Base-by-base conservation (phyloP, 2,329 filamentous ascomycete genomes). In the Rhynchosporium graminicola region DNA sequence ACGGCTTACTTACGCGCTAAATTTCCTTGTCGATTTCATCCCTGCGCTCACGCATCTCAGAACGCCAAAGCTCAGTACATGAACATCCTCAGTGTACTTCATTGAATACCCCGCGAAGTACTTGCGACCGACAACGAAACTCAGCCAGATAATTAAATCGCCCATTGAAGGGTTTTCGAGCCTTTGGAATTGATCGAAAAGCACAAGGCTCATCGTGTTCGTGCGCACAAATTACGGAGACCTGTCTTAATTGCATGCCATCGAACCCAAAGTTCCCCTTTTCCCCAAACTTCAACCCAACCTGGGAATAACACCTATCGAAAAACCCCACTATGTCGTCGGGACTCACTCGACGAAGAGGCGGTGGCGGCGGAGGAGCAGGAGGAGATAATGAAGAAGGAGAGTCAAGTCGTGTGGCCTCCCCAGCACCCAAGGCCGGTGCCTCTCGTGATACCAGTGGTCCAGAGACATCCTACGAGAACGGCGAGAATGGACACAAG, bases 401-500 rank as follows among this genome's bases (percentile, higher is more conserved):
- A 70, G 83, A 87, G 70, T 79, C 82, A 72, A 86, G 83, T 78
- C 82, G 88, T 73, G 87, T 90, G 70, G 81, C 83, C 72, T 89
- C 87, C 56, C 87, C 87, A 45, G 80, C 81, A 62, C 84, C 87
- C 65, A 82, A 86, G 80, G 78, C 86, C 80, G 81, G 85, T 72
- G 82, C 81, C 51, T 77, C 82, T 64, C 78, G 76, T 72, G 83
- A 83, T 74, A 83, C 85, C 73, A 79, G 72, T 73, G 80, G 76
- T 67, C 86, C 85, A 72, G 86, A 88, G 79, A 97, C 95, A 65
- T 94, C 90, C 73, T 98, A 96, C 81, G 90, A 93, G 79, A 92
- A 83, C 75, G 84, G 89, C 76, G 94, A 96, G 79, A 97, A 97
- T 80, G 95, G 95, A 69, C 95, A 98, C 84, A 97, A 96, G 83